Conservation (phyloP, 2,329 filamentous ascomycete species). For the Colletotrichum brevisporum region DNA sequence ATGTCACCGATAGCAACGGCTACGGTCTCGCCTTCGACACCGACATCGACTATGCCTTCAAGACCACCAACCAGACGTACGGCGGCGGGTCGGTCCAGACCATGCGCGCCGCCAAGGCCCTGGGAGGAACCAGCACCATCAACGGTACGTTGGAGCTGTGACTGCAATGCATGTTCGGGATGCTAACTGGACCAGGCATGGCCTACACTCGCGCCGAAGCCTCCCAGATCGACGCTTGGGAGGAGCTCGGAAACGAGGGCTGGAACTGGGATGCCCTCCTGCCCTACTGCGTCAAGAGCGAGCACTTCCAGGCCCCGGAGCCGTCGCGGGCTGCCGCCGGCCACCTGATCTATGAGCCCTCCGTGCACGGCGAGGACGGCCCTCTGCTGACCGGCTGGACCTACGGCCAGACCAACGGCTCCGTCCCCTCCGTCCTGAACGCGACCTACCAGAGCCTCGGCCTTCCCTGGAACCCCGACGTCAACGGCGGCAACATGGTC, state of each 20-base stretch:
- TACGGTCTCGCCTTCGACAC: constrained; percentile 47
- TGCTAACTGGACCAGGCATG: constrained; percentile 52
- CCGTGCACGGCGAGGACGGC: constrained; percentile 53
- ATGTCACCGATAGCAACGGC: constrained; percentile 48
- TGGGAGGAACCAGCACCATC: constrained; percentile 57
- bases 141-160: constrained; percentile 50
- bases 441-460: constrained; percentile 48
- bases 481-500: constrained; percentile 54
- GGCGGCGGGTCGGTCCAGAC: constrained; percentile 50
- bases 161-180: neutral
- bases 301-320: constrained; percentile 51
- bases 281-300: constrained; percentile 59
- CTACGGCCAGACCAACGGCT: constrained; percentile 51
- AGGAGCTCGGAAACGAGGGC: constrained; percentile 57
- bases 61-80: constrained; percentile 48
- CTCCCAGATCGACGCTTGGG: constrained; percentile 60
- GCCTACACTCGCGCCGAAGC: constrained; percentile 60
- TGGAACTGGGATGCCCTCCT: constrained; percentile 62
- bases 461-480: constrained; percentile 52
- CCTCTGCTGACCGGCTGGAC: constrained; percentile 54
- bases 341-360: constrained; percentile 53
- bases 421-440: constrained; percentile 47
- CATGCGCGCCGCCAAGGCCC: constrained; percentile 54
- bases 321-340: constrained; percentile 46
- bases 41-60: constrained; percentile 53